Evolutionary conservation across 1,139 yeast species (phyloP).

Genomic region (Zygoascus hellenicus): DNA sequence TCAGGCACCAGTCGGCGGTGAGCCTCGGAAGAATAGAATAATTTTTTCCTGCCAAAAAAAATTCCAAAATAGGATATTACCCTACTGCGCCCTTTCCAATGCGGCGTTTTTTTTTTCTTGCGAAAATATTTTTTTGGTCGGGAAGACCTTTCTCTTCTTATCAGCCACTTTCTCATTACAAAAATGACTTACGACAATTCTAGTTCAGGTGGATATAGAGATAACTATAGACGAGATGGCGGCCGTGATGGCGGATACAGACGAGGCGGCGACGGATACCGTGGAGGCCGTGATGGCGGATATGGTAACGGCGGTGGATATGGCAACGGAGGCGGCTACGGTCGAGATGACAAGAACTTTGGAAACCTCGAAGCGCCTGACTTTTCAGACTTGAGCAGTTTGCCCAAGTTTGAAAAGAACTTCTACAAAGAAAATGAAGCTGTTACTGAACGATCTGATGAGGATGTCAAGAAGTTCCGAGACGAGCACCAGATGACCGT

Average conservation of each 20-base stretch:
- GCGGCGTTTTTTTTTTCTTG: conserved; percentile 6
- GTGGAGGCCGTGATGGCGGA: conserved; percentile 9
- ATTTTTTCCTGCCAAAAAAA: too few species aligned
- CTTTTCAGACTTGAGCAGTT: conserved; percentile 60
- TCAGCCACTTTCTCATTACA: neutral
- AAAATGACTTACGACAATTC: conserved; percentile 10
- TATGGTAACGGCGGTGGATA: conserved; percentile 9
- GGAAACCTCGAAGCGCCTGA: conserved; percentile 55
- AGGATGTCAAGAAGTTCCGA: conserved; percentile 71
- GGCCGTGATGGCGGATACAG: conserved; percentile 2
- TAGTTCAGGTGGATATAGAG: conserved; percentile 2
- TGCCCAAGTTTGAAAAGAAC: conserved; percentile 93
- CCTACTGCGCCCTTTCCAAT: neutral
- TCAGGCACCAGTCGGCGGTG: too few species aligned
- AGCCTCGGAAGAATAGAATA: too few species aligned
- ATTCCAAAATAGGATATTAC: neutral
- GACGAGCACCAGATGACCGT: conserved; percentile 79
- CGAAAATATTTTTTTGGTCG: conserved; percentile 3
- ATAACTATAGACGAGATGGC: conserved; percentile 4
- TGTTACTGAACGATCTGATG: conserved; percentile 69
- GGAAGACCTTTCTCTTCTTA: conserved; percentile 1
- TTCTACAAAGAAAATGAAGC: conserved; percentile 81
- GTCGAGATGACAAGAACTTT: conserved; percentile 26
- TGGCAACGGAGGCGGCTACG: conserved; percentile 17
- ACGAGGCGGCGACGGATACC: neutral